Base-by-base conservation (phyloP, 2,329 filamentous ascomycete genomes). In the Ceratocystis smalleyi region DNA sequence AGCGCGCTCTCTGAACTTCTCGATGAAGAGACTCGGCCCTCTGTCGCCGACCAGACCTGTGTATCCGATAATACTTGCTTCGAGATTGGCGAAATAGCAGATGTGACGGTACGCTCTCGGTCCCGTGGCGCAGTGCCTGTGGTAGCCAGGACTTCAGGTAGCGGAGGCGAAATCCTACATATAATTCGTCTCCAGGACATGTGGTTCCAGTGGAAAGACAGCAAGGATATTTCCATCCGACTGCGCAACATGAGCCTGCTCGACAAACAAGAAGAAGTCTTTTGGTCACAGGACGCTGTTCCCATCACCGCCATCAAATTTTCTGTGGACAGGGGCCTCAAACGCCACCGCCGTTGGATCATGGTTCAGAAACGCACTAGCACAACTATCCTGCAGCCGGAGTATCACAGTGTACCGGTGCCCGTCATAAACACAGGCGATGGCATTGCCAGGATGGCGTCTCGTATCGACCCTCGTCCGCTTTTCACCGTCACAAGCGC, bases 121-220 rank as follows among this genome's bases (percentile, higher is more conserved):
- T 57, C 54, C 17, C 54, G 54, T 8, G 30, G 19, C 19, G 22
- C 40, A 40, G 71, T 72, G 12, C 72, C 75, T 1, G 71, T 75
- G 68, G 75, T 78, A 67, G 81, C 75, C 67, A 78, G 74, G 69
- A 78, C 75, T 4, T 75, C 78, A 1, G 86, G 86, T n/a, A 76
- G 78, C 60, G 78, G 77, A 15, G 81, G 83, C 1, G 80, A 85
- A 68, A 73, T 81, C 1, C 73, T 89, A 8, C 80, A 81, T 1
- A 70, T 89, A 1, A 72, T 79, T 3, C 75, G 76, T 5, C 71
- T 85, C 3, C 74, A 76, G 2, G 71, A 77, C 24, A 78, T 82
- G 59, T 75, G 74, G 59, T 81, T 80, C 74, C 75, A 77, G n/a
- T 87, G 84, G 83, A 72, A 71, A 0, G 70, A 73, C 2, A 72